phyloP scores from a whole-genome alignment of 768 basidiomycete species.

The Boletus sensibilis region DNA sequence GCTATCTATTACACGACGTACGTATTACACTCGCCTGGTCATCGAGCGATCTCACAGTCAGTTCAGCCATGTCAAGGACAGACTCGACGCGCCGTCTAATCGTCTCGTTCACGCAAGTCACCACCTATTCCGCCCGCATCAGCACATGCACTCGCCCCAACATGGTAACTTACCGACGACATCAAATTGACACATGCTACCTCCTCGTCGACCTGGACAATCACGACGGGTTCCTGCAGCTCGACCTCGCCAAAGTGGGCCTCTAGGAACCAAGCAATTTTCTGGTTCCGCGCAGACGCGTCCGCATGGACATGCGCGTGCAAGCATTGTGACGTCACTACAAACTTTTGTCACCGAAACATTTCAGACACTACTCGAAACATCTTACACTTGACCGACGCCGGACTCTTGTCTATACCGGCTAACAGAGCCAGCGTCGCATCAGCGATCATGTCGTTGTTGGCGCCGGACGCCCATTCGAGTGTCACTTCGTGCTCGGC shows the following conservation, averaged over 20 bases:
- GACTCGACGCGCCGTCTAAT: not conserved
- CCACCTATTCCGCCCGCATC: not conserved
- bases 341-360: not conserved
- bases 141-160: not conserved
- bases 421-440: conserved; percentile 85
- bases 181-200: conserved; percentile 73
- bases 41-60: not conserved
- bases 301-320: conserved; percentile 66
- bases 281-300: conserved; percentile 46
- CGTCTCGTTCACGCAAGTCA: not conserved
- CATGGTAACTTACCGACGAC: conserved; percentile 57
- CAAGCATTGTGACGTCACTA: conserved; percentile 59
- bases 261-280: conserved; percentile 79
- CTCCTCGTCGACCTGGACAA: conserved; percentile 77
- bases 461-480: conserved; percentile 91
- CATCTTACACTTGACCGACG: conserved; percentile 74
- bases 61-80: not conserved
- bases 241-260: conserved; percentile 94
- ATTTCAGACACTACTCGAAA: not conserved
- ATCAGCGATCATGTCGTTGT: conserved; percentile 98
- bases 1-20: not conserved
- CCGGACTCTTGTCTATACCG: conserved; percentile 89
- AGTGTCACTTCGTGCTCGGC: conserved; percentile 74
- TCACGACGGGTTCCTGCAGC: conserved; percentile 55
- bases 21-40: not conserved